Evolutionary conservation across 176 grass and related monocot genomes (phyloP).

Genomic region (Poa annua): DNA sequence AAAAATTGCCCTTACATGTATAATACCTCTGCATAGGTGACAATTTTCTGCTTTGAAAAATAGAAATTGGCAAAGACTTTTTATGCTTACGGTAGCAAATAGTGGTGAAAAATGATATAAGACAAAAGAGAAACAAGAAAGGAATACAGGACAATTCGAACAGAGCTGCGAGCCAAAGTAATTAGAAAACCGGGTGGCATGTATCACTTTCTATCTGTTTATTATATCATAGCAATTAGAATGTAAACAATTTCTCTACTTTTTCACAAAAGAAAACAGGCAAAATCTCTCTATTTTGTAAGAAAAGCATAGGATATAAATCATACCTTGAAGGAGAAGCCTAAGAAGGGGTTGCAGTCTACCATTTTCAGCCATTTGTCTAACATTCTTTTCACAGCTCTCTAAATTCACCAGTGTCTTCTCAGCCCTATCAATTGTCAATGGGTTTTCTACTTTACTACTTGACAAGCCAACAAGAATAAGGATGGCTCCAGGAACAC

Average conservation of each 20-base stretch:
- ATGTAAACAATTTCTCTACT: neutral
- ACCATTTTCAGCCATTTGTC: constrained; percentile 96
- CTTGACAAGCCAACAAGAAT: constrained; percentile 91
- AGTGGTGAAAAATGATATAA: neutral
- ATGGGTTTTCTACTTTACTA: constrained; percentile 76
- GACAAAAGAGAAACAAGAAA: constrained; percentile 7
- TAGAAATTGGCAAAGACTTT: neutral
- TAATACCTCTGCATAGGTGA: constrained; percentile 1
- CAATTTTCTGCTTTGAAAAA: neutral
- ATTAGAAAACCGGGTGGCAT: neutral
- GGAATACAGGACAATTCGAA: neutral
- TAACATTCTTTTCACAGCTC: constrained; percentile 94
- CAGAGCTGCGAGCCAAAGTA: neutral
- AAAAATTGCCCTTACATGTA: neutral
- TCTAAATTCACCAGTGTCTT: constrained; percentile 85
- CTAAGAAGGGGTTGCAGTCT: constrained; percentile 85
- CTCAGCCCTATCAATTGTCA: constrained; percentile 73
- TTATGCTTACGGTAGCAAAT: neutral
- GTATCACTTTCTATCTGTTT: neutral
- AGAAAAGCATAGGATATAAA: constrained; percentile 25
- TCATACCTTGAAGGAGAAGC: constrained; percentile 88
- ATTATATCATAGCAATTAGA: constrained; percentile 10
- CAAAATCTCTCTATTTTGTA: neutral
- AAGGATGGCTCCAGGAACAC: constrained; percentile 80
- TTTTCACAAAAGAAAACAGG: constrained; percentile 20